A percentile compares a stretch with the other conserved stretches of the same genome.
These are phyloP conservation scores for Thuja plicata DNA, from an alignment of 83 land plant genomes.

Conservation along the genomic window DNA sequence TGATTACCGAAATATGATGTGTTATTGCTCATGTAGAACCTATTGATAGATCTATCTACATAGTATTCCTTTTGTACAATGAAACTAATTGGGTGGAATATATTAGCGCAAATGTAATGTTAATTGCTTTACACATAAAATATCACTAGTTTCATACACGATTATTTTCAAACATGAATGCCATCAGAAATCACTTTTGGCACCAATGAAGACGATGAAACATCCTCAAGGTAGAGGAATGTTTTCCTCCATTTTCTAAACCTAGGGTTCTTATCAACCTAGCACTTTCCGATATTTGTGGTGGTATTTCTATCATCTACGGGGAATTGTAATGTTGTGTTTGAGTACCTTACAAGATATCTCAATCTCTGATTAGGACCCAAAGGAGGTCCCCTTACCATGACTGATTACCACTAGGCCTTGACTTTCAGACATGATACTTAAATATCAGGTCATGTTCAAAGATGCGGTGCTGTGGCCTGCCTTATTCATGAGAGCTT, in stretches of 20 bases:
- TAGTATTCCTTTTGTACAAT: not conserved
- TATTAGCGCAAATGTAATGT: not conserved
- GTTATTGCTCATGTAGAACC: not conserved
- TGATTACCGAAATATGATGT: not conserved
- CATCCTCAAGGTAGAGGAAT: not conserved
- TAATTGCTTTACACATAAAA: not conserved
- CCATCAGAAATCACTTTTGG: not conserved
- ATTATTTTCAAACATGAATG: not conserved
- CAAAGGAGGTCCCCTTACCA: too few relatives aligned
- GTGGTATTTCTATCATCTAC: not conserved
- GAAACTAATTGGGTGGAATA: not conserved
- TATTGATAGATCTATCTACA: not conserved
- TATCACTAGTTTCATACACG: not conserved
- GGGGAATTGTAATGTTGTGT: not conserved
- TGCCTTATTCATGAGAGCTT: not conserved
- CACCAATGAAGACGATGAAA: not conserved
- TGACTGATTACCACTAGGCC: too few relatives aligned
- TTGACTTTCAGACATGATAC: not conserved
- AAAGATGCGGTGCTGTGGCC: not conserved
- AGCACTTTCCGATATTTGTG: not conserved
- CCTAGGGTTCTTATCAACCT: not conserved
- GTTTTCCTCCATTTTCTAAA: not conserved
- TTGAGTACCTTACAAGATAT: too few relatives aligned
- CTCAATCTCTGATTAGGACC: too few relatives aligned
- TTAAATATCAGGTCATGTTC: not conserved